Evolutionary conservation across 805 yeast species (phyloP), one percentile per base, ranked within the genome.

Genomic region (Wickerhamomyces canadensis): DNA sequence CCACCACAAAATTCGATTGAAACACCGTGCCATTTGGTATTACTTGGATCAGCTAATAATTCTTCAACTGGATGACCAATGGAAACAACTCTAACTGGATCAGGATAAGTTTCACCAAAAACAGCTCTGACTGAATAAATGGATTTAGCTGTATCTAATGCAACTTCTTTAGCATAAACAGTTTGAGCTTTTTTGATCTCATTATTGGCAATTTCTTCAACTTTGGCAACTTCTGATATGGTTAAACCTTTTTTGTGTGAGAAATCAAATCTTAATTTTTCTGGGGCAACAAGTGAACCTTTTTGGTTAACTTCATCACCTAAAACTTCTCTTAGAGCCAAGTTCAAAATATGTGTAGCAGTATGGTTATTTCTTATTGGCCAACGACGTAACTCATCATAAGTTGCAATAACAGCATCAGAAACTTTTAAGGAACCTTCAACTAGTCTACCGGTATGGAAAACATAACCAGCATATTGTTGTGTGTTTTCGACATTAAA

Each of bases 1-100:
- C 99, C 99, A 67, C 99, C 99, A 67, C 99, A 93, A 73, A 93
- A 93, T 68, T 93, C 99, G 48, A 93, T 73, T 2, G 96, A 86
- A 55, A 74, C 70, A 29, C 74, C 66, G 52, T 61, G 65, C 98
- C 98, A 93, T 54, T 85, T 76, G 35, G 67, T 66, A 56, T 76
- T 84, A 21, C 67, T 51, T 49, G 97, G 96, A 51, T 79, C 70
- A 6, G 71, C 69, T 48, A 91, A 60, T 49, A 93, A 68, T 12
- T 84, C 93, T 19, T 84, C 88, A 31, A 93, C 88, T 33, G 96
- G 80, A 28, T 76, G 82, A 57, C 99, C 99, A 55, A 93, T 84
- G 22, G 96, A 85, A 34, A 93, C 97, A 50, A 93, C 98, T 61
- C 98, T 80, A 17, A 93, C 99, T 27, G 98, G 99, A 58, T 93